Conservation (phyloP, 371 early-diverging fungal genomes). For the Mucor indicus region DNA sequence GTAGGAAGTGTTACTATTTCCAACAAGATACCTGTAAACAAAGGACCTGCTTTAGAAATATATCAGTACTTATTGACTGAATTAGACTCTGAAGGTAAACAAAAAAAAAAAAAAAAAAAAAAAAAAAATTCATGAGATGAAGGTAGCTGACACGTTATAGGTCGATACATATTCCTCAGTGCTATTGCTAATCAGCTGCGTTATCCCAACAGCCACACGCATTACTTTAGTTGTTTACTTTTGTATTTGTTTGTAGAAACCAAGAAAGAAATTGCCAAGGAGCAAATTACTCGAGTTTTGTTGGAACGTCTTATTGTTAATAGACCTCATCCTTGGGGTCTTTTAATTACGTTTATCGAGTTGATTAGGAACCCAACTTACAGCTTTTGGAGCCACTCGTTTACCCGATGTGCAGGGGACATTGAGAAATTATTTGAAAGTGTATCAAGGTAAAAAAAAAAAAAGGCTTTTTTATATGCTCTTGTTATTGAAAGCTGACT, state of each 20-base stretch:
- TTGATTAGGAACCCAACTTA: constrained; percentile 89
- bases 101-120: background rate
- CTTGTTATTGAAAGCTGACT: background rate
- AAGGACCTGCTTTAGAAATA: constrained; percentile 79
- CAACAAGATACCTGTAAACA: constrained; percentile 58
- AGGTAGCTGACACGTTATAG: background rate
- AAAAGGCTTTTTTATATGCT: background rate
- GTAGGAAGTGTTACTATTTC: constrained; percentile 76
- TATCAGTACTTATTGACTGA: constrained; percentile 75
- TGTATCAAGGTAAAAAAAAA: constrained; percentile 53
- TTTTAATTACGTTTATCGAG: constrained; percentile 95
- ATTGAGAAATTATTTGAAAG: constrained; percentile 72
- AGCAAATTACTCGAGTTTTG: constrained; percentile 93
- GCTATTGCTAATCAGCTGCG: constrained; percentile 96
- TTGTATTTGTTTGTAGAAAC: constrained; percentile 84
- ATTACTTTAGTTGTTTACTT: constrained; percentile 83
- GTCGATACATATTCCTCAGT: constrained; percentile 81
- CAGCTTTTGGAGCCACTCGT: constrained; percentile 83
- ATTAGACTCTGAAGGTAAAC: constrained; percentile 77
- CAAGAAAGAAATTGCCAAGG: constrained; percentile 78
- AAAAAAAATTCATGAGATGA: too few relatives aligned
- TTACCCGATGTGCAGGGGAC: constrained; percentile 70
- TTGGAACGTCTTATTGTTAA: constrained; percentile 94
- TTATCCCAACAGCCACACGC: constrained; percentile 95
- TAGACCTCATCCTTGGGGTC: constrained; percentile 98